These are phyloP conservation scores for Athelia psychrophila DNA, from an alignment of 1,284 basidiomycete species.

Conservation along the genomic window DNA sequence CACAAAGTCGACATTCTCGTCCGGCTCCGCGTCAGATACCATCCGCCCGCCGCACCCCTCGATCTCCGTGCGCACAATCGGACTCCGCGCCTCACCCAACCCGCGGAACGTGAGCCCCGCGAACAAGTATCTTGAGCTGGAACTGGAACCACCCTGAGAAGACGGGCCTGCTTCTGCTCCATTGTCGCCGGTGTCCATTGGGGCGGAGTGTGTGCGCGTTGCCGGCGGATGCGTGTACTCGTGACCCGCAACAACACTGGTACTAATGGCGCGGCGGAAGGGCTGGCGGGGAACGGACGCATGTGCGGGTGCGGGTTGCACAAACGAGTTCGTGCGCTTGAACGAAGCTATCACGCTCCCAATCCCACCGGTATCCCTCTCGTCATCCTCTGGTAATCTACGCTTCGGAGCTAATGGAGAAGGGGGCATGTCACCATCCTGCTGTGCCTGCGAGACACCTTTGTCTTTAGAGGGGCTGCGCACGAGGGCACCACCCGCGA, in stretches of 20 bases:
- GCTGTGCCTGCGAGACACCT: conserved; percentile 19
- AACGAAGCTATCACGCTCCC: conserved; percentile 54
- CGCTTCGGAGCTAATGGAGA: conserved; percentile 11
- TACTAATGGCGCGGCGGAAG: conserved; percentile 41
- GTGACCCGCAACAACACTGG: conserved; percentile 2
- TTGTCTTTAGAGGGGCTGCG: conserved; percentile 54
- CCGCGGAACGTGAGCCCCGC: conserved; percentile 50
- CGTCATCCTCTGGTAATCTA: conserved; percentile 10
- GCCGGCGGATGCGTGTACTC: too few species aligned
- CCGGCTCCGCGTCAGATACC: conserved; percentile 36
- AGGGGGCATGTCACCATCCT: conserved; percentile 9
- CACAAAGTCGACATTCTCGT: conserved; percentile 57
- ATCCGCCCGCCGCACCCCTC: conserved; percentile 54
- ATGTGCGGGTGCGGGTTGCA: conserved; percentile 25
- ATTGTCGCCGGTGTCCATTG: background rate
- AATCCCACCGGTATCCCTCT: conserved; percentile 12
- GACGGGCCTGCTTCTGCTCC: background rate
- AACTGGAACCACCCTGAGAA: too few species aligned
- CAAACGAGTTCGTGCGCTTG: conserved; percentile 56
- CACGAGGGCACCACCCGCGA: conserved; percentile 51
- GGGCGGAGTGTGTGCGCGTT: too few species aligned
- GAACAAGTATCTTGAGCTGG: conserved; percentile 37
- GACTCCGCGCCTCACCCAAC: conserved; percentile 60
- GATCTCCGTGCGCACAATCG: conserved; percentile 54
- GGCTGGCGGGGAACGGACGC: conserved; percentile 34